A percentile compares a stretch with the other conserved stretches of the same genome.
Conservation (phyloP, 345 rosid species). For the Gossypium stocksii region DNA sequence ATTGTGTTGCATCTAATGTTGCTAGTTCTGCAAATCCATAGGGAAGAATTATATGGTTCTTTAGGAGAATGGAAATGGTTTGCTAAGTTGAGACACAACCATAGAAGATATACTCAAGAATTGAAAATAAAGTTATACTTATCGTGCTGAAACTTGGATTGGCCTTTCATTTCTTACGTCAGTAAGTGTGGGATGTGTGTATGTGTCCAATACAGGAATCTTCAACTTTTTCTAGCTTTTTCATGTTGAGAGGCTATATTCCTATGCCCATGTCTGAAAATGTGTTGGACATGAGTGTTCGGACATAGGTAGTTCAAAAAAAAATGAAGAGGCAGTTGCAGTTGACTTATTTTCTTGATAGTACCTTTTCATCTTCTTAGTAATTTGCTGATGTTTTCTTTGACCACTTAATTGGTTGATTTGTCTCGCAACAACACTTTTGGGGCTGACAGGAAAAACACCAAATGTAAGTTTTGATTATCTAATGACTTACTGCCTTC, state of each 20-base stretch:
- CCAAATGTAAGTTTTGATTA: constrained; percentile 50
- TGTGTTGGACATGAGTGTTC: too few relatives aligned
- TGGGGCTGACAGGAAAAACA: constrained; percentile 46
- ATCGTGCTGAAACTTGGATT: background rate
- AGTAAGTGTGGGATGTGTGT: background rate
- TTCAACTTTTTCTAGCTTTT: too few relatives aligned
- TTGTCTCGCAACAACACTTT: constrained; percentile 13
- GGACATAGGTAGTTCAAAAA: too few relatives aligned
- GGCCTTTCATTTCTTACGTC: too few relatives aligned
- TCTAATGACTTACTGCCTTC: constrained; percentile 7
- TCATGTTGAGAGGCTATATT: too few relatives aligned
- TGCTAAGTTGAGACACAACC: background rate
- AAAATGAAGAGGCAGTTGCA: background rate
- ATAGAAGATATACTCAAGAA: background rate
- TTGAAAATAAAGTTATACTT: background rate
- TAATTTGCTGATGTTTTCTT: constrained; percentile 13
- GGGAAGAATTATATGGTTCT: background rate
- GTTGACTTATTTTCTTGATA: background rate
- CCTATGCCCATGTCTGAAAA: too few relatives aligned
- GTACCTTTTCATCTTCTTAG: background rate
- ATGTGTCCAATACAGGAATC: background rate
- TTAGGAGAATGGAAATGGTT: background rate
- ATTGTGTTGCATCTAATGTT: background rate
- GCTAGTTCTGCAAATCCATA: background rate
- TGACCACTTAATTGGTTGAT: constrained; percentile 9